Conservation (phyloP, 768 basidiomycete genomes). For the Lentinula sp. region DNA sequence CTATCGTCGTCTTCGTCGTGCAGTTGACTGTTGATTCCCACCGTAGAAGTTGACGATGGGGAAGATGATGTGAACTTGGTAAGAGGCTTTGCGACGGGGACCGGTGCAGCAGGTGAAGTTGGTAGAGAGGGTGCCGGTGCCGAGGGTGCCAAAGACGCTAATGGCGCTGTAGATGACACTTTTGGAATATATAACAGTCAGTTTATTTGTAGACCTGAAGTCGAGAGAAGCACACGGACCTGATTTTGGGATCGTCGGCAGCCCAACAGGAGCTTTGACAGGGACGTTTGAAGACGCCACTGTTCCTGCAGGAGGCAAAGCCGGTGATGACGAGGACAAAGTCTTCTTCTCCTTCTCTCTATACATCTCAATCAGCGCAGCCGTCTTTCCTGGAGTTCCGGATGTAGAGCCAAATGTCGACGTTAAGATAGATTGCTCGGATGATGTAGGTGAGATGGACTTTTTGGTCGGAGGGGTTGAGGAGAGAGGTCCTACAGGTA, state of each 20-base stretch:
- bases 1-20: not conserved
- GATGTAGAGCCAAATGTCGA: conserved; percentile 10
- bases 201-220: not conserved
- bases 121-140: conserved; percentile 14
- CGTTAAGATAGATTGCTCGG: not conserved
- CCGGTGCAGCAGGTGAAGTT: conserved; percentile 2
- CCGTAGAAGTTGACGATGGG: not conserved
- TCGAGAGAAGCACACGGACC: conserved; percentile 13
- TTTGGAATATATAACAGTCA: not conserved
- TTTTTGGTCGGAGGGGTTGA: not conserved
- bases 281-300: conserved; percentile 15
- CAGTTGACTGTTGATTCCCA: not conserved
- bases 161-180: conserved; percentile 10
- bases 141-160: conserved; percentile 2
- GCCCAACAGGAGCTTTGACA: conserved; percentile 2
- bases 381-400: conserved; percentile 52
- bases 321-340: conserved; percentile 20
- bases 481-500: not conserved
- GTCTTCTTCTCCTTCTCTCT: conserved; percentile 59
- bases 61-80: not conserved
- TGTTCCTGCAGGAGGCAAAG: conserved; percentile 10
- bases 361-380: conserved; percentile 82
- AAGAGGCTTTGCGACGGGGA: not conserved
- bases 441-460: not conserved
- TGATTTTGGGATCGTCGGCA: conserved; percentile 11